A percentile compares a stretch with the other conserved stretches of the same genome.
Evolutionary conservation across 345 rosid genomes (phyloP).

Genomic region (Eucalyptus urophylla): DNA sequence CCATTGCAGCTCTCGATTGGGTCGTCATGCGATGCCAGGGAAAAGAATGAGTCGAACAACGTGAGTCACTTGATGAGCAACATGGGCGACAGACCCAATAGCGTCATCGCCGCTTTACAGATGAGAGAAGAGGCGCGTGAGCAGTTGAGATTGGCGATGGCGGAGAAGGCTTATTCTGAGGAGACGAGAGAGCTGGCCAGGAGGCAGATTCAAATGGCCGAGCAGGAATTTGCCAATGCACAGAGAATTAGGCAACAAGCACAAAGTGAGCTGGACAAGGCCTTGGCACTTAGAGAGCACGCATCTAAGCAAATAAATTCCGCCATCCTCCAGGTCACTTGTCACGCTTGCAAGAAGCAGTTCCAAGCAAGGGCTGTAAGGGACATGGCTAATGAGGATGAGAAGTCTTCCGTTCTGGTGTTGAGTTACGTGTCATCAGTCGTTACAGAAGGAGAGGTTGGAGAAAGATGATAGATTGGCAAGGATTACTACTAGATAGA

Average conservation of each 20-base stretch:
- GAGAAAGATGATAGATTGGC: slow-evolving; percentile 1
- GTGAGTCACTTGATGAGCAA: not conserved
- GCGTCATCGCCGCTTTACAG: not conserved
- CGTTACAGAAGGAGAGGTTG: slow-evolving; percentile 16
- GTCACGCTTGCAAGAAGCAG: slow-evolving; percentile 59
- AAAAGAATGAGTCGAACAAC: slow-evolving; percentile 4
- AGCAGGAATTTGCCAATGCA: slow-evolving; percentile 71
- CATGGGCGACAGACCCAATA: not conserved
- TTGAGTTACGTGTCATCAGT: slow-evolving; percentile 43
- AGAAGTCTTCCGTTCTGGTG: slow-evolving; percentile 19
- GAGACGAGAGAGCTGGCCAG: slow-evolving; percentile 58
- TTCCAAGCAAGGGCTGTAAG: slow-evolving; percentile 20
- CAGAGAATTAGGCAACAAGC: slow-evolving; percentile 75
- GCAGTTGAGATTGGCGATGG: slow-evolving; percentile 51
- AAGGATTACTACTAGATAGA: not conserved
- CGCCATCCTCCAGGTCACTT: slow-evolving; percentile 63
- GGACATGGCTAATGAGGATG: not conserved
- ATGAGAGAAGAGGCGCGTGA: slow-evolving; percentile 6
- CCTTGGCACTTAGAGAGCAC: slow-evolving; percentile 43
- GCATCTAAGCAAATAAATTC: slow-evolving; percentile 59
- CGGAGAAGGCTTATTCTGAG: slow-evolving; percentile 49
- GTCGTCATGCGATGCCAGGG: slow-evolving; percentile 24
- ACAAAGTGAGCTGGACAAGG: slow-evolving; percentile 65
- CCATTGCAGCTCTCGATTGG: slow-evolving; percentile 63
- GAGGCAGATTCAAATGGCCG: slow-evolving; percentile 70